Evolutionary conservation across 2,329 filamentous ascomycete genomes (phyloP), one percentile per base, ranked within the genome.

Genomic region (Hymenoscyphus albidus): DNA sequence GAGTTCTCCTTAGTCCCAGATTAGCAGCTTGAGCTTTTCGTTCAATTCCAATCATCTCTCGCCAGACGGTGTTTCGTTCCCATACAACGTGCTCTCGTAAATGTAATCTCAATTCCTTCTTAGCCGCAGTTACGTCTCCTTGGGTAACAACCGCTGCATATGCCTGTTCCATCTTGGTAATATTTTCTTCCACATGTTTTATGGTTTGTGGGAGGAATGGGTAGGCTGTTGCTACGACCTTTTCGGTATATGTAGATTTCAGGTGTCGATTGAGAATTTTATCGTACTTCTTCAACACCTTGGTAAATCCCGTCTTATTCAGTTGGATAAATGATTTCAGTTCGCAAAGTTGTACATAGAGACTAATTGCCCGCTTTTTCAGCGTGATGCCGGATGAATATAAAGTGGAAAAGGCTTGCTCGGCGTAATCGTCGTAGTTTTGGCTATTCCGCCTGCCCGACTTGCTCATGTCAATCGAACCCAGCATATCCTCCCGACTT

Each of bases 1-100:
- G 82, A 0, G 92, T 91, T 69, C 90, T 87, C 27, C 86, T 80
- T 60, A 91, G 81, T 54, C 95, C 95, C 69, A 99, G 84, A 71
- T 94, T 95, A 9, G 94, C 94, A 9, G 95, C 96, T 78, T 98
- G 94, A 0, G 92, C 92, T 75, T 96, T 93, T 27, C 95, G 85
- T 80, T 99, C 96, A 71, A 99, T 94, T 62, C 94, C 95, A 75
- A 99, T 99, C 86, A 99, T 95, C 73, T 99, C 95, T 78, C 96
- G 84, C 95, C 95, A 99, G 18, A 99, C 95, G 0, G 95, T 99
- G 75, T 99, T 99, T 64, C 95, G 86, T 77, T 99, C 96, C 96
- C 95, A 99, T 0, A 98, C 94, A 22, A 99, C 93, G 76, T 99
- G 95, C 78, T 99, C 96, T 64, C 95, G 84, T 32, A 99, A 83